Percentiles rank a stretch among this genome's conserved stretches.
These are phyloP conservation scores for Pharnaceum exiguum DNA, from an alignment of 148 eudicot genomes.

Conservation along the genomic window DNA sequence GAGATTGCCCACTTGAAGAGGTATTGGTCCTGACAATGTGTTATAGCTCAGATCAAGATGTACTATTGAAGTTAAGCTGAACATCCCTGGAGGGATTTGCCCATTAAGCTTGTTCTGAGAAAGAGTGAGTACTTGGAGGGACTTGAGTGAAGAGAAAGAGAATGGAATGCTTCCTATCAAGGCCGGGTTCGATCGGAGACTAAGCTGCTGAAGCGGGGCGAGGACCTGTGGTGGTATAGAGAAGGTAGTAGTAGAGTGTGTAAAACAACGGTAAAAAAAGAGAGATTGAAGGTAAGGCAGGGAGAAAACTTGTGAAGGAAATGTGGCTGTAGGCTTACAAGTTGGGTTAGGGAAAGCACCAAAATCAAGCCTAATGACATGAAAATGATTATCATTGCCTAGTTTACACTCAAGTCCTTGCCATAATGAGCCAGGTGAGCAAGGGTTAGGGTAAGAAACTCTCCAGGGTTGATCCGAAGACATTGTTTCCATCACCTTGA, in stretches of 20 bases:
- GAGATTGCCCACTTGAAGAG: constrained; percentile 42
- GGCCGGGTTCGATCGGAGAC: constrained; percentile 61
- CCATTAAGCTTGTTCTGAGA: constrained; percentile 63
- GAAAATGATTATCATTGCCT: constrained; percentile 35
- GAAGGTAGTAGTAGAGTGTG: constrained; percentile 37
- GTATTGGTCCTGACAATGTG: constrained; percentile 40
- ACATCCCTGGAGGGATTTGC: constrained; percentile 38
- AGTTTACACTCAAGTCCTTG: constrained; percentile 72
- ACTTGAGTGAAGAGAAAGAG: constrained; percentile 43
- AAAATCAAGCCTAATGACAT: constrained; percentile 71
- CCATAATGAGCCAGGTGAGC: constrained; percentile 59
- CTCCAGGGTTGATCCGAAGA: constrained; percentile 63
- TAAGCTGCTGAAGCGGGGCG: constrained; percentile 61
- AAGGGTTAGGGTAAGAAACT: constrained; percentile 57
- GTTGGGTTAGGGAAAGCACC: constrained; percentile 63
- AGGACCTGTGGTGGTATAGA: constrained; percentile 20
- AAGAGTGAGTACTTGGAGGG: constrained; percentile 68
- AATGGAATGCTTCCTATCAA: constrained; percentile 55
- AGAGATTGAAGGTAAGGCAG: constrained; percentile 63
- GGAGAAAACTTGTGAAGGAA: constrained; percentile 56
- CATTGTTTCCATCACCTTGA: constrained; percentile 58
- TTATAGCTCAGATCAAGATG: constrained; percentile 84
- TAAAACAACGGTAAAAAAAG: constrained; percentile 69
- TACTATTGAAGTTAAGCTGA: constrained; percentile 31
- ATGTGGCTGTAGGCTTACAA: constrained; percentile 45